Conservation (phyloP, 768 basidiomycete genomes). For the Crepidotus variabilis region DNA sequence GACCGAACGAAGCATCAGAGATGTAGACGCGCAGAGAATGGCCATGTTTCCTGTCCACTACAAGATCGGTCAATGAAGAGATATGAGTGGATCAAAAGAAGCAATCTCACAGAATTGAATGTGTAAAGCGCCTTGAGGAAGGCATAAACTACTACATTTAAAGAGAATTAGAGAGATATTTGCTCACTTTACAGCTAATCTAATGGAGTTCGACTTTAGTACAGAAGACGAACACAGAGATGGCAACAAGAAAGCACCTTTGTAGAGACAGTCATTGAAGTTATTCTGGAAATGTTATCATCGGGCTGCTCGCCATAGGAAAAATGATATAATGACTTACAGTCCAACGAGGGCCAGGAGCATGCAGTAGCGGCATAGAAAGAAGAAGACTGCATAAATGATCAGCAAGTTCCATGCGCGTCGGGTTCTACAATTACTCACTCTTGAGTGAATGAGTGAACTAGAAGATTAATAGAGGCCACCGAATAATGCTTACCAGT, state of each 20-base stretch:
- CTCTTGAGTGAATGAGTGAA: constrained; percentile 9
- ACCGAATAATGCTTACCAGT: constrained; percentile 42
- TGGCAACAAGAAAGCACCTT: constrained; percentile 28
- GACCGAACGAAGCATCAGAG: constrained; percentile 67
- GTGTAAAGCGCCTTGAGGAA: constrained; percentile 52
- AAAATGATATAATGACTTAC: constrained; percentile 31
- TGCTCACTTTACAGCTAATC: constrained; percentile 60
- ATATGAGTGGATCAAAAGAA: neutral
- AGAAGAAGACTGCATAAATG: constrained; percentile 49
- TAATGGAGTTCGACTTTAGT: constrained; percentile 11
- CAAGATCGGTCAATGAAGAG: neutral
- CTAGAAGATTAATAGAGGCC: neutral
- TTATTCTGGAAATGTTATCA: constrained; percentile 37
- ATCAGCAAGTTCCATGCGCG: constrained; percentile 4
- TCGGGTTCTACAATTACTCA: constrained; percentile 12
- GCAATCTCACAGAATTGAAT: constrained; percentile 56
- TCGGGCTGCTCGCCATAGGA: neutral
- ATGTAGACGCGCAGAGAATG: constrained; percentile 62
- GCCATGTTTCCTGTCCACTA: constrained; percentile 66
- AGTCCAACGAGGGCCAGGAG: constrained; percentile 61
- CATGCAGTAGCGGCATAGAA: constrained; percentile 71
- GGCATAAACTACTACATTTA: constrained; percentile 1
- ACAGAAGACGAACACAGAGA: constrained; percentile 8
- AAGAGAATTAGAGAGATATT: neutral
- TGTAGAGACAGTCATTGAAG: constrained; percentile 49